Evolutionary conservation across 2,329 filamentous ascomycete species (phyloP), one percentile per base, ranked within the genome.

Genomic region (Fusarium nelsonii): DNA sequence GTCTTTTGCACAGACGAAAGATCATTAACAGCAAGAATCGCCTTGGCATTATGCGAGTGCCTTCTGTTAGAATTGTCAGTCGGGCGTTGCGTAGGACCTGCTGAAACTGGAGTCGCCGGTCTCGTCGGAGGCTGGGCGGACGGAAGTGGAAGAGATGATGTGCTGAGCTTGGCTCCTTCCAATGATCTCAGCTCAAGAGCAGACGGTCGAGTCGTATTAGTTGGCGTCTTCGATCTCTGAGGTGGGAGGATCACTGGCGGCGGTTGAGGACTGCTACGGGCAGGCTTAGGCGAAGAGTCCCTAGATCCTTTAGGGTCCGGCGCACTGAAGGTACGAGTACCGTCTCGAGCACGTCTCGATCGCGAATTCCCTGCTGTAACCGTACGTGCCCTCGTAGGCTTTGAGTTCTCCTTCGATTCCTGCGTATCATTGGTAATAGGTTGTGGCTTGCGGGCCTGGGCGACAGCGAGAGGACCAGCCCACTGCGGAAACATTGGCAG

Each of bases 401-500:
- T 80, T 26, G 51, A 26, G 32, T 65, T 74, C 84, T 85, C 69
- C 79, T 82, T 77, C 80, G 83, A 59, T 78, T 79, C 77, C 14
- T 65, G 53, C 2, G 53, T 54, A 28, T 70, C 48, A 18, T 80
- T 78, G 41, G 71, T 72, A 20, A 77, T 52, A 23, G 78, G 78
- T 68, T 91, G 86, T 18, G 92, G 91, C 78, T 92, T 93, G 64
- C 92, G 86, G 45, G 92, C 92, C 80, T 96, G 92, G 18, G 92
- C 92, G 74, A 96, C 89, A 45, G 92, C 93, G 56, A 96, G 83
- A 16, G 92, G 92, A 1, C 92, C 92, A 33, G 91, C 92, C 86
- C 91, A 92, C 76, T 85, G 86, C n/a, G 92, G 90, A 18, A 96
- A 84, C 69, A 91, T 85, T 14, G 92, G 93, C 34, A 92, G 84